Base-by-base conservation (phyloP, 805 yeast species). In the Saccharomycopsis capsularis region DNA sequence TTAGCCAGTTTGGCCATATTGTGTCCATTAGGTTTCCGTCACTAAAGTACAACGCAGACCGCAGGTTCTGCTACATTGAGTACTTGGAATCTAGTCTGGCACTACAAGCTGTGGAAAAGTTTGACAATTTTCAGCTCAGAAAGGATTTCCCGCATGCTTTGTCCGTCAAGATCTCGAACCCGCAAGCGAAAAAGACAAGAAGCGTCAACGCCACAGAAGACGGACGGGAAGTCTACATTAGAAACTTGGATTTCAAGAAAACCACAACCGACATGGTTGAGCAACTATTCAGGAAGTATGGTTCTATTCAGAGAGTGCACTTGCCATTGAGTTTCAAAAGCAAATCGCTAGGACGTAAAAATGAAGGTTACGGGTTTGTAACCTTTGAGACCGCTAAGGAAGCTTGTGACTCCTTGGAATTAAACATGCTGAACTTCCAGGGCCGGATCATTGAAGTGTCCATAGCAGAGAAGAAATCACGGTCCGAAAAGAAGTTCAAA, bases 41-140 rank as follows among this genome's bases (percentile, higher is more conserved):
- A 0, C 71, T 81, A 50, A 70, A 69, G 40, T 70, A 65, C 42
- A 76, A 76, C 56, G 60, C 76, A 3, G 71, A 73, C 27, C 69
- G 93, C 49, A 62, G 95, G 27, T 87, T 87, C 59, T 85, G 91
- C 54, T 87, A 86, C 58, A 69, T 84, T 15, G 93, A 85, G 56
- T 80, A 65, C 55, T 47, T 63, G 0, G 59, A 67, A 3, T 47
- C 73, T 0, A 66, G 68, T n/a, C 65, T 63, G 16, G 83, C 85
- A 0, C 42, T 59, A 0, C 44, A 55, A 0, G 82, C 85, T 0
- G 65, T 75, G 1, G 51, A 51, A 0, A 49, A 52, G 1, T 62
- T 78, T 9, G 59, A 82, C 58, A 76, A 71, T 0, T 62, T 56
- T 36, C 58, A 54, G 0, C 32, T 73, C 1, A 61, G 62, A 1